These are phyloP conservation scores for Trichoderma gamsii DNA, from an alignment of 495 filamentous ascomycete species.

Conservation along the genomic window DNA sequence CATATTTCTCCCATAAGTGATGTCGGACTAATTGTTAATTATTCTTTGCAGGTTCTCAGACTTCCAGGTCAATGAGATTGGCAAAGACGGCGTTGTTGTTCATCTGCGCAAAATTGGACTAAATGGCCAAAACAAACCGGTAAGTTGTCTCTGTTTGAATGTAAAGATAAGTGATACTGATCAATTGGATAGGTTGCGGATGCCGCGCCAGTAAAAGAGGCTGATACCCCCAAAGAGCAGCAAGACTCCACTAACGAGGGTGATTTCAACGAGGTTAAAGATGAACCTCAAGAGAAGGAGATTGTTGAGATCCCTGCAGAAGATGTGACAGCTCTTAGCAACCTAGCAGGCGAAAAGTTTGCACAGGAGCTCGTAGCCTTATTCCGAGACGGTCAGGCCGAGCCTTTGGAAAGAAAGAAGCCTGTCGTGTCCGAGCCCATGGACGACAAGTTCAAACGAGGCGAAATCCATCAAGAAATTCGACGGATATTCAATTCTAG, in stretches of 20 bases:
- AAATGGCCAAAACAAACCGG: slow-evolving; percentile 41
- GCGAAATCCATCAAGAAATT: slow-evolving; percentile 38
- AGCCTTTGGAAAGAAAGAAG: slow-evolving; percentile 20
- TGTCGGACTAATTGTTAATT: slow-evolving; percentile 18
- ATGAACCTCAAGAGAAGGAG: slow-evolving; percentile 9
- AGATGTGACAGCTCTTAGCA: slow-evolving; percentile 18
- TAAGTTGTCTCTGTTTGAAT: slow-evolving; percentile 32
- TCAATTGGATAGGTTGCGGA: slow-evolving; percentile 2
- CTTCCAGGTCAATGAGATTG: slow-evolving; percentile 91
- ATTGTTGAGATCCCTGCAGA: slow-evolving; percentile 6
- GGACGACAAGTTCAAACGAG: slow-evolving; percentile 34
- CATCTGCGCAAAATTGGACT: slow-evolving; percentile 47
- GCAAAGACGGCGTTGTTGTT: slow-evolving; percentile 67
- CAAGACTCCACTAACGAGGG: background rate
- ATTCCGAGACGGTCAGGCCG: slow-evolving; percentile 24
- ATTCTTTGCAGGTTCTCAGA: slow-evolving; percentile 68
- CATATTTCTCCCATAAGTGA: background rate
- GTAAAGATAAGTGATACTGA: slow-evolving; percentile 14
- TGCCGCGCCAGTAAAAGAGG: background rate
- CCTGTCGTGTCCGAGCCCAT: slow-evolving; percentile 29
- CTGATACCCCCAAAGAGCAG: background rate
- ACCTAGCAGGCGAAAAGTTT: slow-evolving; percentile 28
- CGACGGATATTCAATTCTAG: slow-evolving; percentile 39
- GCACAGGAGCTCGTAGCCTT: slow-evolving; percentile 32
- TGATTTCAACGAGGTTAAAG: background rate